Percentiles rank a stretch among this genome's conserved stretches.
Conservation (phyloP, 768 basidiomycete species). For the Pholiota molesta region DNA sequence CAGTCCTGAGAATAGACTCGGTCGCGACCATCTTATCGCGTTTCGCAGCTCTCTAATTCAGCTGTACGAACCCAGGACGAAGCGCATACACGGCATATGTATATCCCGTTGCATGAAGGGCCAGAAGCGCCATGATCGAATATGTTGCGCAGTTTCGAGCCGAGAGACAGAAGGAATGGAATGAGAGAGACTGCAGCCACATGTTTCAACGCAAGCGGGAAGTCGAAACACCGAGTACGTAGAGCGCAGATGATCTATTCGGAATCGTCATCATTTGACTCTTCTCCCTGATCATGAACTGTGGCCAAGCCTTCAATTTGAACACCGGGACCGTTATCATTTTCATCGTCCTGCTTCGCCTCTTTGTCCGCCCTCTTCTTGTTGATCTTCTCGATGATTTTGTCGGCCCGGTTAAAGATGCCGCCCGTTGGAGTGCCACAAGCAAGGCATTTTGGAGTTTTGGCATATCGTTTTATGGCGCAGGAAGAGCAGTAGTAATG, state of each 20-base stretch:
- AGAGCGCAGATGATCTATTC: slow-evolving; percentile 12
- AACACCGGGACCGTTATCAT: slow-evolving; percentile 40
- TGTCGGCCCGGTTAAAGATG: slow-evolving; percentile 95
- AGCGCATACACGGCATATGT: neutral
- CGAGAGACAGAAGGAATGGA: neutral
- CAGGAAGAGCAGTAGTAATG: slow-evolving; percentile 97
- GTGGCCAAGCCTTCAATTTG: slow-evolving; percentile 64
- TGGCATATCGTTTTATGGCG: slow-evolving; percentile 92
- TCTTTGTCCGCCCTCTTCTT: slow-evolving; percentile 66
- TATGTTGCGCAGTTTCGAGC: neutral
- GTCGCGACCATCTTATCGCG: neutral
- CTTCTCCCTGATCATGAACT: slow-evolving; percentile 27
- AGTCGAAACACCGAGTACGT: neutral
- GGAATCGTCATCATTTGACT: slow-evolving; percentile 24
- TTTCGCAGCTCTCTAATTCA: neutral
- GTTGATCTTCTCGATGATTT: slow-evolving; percentile 86
- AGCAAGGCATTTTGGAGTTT: slow-evolving; percentile 94
- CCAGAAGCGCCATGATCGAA: neutral
- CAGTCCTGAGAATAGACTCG: neutral
- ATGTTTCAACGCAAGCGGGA: neutral
- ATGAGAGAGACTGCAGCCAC: neutral
- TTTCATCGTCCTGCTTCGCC: slow-evolving; percentile 50
- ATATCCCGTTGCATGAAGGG: neutral
- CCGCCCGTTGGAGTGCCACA: slow-evolving; percentile 93
- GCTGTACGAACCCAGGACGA: neutral